phyloP scores from a whole-genome alignment of 2,329 filamentous ascomycete genomes.

The Nannizziopsis arthrosporioides region DNA sequence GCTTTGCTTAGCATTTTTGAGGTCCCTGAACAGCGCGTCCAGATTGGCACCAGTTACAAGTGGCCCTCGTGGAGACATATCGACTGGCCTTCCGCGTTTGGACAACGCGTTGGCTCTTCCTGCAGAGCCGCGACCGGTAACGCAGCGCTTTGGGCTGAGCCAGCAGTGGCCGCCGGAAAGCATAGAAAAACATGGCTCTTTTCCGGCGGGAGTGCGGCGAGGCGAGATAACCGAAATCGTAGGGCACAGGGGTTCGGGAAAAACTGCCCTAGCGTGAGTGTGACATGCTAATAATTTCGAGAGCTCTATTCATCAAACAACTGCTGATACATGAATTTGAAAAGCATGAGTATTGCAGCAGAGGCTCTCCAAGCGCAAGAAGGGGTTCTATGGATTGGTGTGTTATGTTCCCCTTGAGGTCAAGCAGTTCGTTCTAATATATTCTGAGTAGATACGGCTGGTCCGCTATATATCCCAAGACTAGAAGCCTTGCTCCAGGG shows the following conservation, averaged over 20 bases:
- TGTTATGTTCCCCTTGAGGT: slow-evolving; percentile 24
- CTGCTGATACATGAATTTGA: slow-evolving; percentile 8
- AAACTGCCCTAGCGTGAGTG: slow-evolving; percentile 67
- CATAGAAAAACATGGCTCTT: slow-evolving; percentile 6
- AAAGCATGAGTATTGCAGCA: slow-evolving; percentile 58
- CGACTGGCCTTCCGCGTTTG: slow-evolving; percentile 46
- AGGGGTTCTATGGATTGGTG: slow-evolving; percentile 73
- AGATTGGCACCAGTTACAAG: not conserved
- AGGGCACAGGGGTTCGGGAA: slow-evolving; percentile 76
- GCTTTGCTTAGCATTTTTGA: not conserved
- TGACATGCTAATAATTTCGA: not conserved
- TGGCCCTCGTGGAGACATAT: slow-evolving; percentile 28
- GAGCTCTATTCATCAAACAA: slow-evolving; percentile 12
- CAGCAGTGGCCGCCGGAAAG: not conserved
- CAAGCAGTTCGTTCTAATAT: slow-evolving; percentile 12
- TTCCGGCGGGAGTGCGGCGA: slow-evolving; percentile 51
- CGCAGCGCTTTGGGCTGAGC: slow-evolving; percentile 1
- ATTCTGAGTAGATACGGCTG: slow-evolving; percentile 35
- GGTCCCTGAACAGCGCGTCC: too few species aligned
- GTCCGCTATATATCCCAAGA: slow-evolving; percentile 38
- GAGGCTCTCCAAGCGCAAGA: slow-evolving; percentile 50
- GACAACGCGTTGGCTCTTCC: slow-evolving; percentile 28
- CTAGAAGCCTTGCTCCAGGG: slow-evolving; percentile 37
- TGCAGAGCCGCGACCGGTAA: not conserved
- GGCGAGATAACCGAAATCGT: slow-evolving; percentile 79